These are phyloP conservation scores for Circinella umbellata DNA, from an alignment of 371 early-diverging fungal genomes.

Conservation along the genomic window DNA sequence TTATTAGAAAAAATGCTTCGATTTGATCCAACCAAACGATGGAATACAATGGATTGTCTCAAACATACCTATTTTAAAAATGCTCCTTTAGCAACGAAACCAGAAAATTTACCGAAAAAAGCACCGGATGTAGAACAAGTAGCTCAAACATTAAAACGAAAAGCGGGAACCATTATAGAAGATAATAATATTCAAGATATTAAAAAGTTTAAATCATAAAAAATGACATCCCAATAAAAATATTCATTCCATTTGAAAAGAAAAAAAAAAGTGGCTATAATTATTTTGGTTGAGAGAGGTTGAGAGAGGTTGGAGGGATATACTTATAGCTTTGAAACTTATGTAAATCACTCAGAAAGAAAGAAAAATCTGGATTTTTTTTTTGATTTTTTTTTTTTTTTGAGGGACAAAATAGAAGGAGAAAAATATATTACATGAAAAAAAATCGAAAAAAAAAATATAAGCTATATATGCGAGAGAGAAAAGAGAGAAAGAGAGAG, in stretches of 20 bases:
- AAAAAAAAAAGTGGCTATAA: too few relatives aligned
- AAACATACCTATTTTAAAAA: slow-evolving; percentile 91
- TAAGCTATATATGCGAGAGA: neutral
- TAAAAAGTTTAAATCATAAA: slow-evolving; percentile 3
- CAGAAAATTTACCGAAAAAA: slow-evolving; percentile 78
- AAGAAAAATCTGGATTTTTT: too few relatives aligned
- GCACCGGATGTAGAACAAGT: slow-evolving; percentile 33
- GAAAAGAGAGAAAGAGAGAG: neutral
- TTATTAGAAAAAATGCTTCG: slow-evolving; percentile 91
- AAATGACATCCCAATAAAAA: too few relatives aligned
- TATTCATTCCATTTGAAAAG: too few relatives aligned
- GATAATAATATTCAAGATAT: slow-evolving; percentile 8
- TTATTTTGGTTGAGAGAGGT: too few relatives aligned
- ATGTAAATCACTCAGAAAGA: too few relatives aligned
- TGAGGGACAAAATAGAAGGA: neutral
- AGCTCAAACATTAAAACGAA: slow-evolving; percentile 31
- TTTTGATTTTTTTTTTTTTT: too few relatives aligned
- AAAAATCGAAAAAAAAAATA: neutral
- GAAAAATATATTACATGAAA: slow-evolving; percentile 7
- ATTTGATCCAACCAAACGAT: slow-evolving; percentile 91
- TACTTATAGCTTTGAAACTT: too few relatives aligned
- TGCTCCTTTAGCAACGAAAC: slow-evolving; percentile 85
- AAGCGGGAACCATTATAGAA: slow-evolving; percentile 20
- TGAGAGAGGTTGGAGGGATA: too few relatives aligned
- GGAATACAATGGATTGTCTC: slow-evolving; percentile 82